Conservation (phyloP, 371 early-diverging fungal genomes). For the Syncephalis plumigaleata region DNA sequence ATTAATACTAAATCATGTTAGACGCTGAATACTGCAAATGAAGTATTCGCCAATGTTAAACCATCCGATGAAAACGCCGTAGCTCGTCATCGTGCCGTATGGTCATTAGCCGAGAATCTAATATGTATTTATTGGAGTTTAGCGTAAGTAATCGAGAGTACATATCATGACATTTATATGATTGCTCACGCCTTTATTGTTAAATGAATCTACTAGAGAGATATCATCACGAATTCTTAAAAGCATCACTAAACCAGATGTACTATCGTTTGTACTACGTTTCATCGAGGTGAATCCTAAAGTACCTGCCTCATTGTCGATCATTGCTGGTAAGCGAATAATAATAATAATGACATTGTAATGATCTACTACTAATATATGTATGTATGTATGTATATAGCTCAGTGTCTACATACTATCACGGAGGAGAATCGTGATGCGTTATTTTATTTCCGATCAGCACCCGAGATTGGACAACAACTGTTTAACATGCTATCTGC, state of each 20-base stretch:
- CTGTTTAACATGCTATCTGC: too few species aligned
- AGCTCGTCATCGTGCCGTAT: conserved; percentile 34
- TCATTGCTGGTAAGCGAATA: too few species aligned
- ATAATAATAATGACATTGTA: too few species aligned
- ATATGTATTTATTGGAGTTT: conserved; percentile 49
- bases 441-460: not conserved
- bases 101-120: conserved; percentile 54
- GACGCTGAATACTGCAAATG: too few species aligned
- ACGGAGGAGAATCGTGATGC: conserved; percentile 60
- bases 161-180: not conserved
- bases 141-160: conserved; percentile 9
- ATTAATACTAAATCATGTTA: not conserved
- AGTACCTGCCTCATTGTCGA: too few species aligned
- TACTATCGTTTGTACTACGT: conserved; percentile 5
- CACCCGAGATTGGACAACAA: too few species aligned
- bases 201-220: conserved; percentile 24
- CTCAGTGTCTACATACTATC: conserved; percentile 63
- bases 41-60: conserved; percentile 20
- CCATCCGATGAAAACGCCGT: conserved; percentile 20
- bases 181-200: not conserved
- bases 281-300: too few species aligned
- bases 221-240: conserved; percentile 42
- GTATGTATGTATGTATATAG: too few species aligned
- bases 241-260: conserved; percentile 38
- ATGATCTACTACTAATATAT: too few species aligned